Base-by-base conservation (phyloP, 257 asterid species). In the Verbascum thapsus region DNA sequence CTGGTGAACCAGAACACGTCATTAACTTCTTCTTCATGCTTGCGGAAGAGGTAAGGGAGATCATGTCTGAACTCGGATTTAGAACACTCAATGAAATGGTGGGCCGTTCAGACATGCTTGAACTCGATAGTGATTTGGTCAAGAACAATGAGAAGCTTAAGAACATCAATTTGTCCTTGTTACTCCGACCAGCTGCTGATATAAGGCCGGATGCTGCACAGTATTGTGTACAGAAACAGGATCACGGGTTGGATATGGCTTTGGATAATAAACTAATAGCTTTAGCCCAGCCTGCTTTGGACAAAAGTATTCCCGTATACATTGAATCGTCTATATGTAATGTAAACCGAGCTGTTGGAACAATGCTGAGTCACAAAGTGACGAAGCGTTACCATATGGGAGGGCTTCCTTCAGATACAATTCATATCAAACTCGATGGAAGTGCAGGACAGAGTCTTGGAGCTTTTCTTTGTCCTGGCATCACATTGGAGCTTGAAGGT, bases 401-500 rank as follows among this genome's bases (percentile, higher is more conserved):
- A 0, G 99, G 99, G 45, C 95, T 94, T 81, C 92, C 92, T 42
- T 56, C 83, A 1, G 98, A 87, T 68, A 87, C 99, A 5, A 83
- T 94, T 74, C 97, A 87, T 53, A 76, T 94, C 64, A 94, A 94
- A 78, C 90, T 94, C 49, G 74, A 53, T 22, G 99, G 99, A 49
- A 94, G 99, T 81, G 99, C 96, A 6, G 99, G 99, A 45, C 99
- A 90, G 83, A 94, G 99, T 72, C 85, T 94, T 61, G 99, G 99
- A 66, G 97, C 99, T 77, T 94, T 94, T 68, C 88, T 94, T 8
- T 90, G 98, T 64, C 87, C 97, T 63, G 99, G 99, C 40, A 72
- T 94, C 66, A 90, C 96, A 17, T 70, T 94, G 53, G 98, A 90
- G 84, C 98, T 94, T 66, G 99, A 94, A 80, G 99, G 99, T 5